Evolutionary conservation across 2,329 filamentous ascomycete genomes (phyloP), one percentile per base, ranked within the genome.

Genomic region (Alternaria sp.): DNA sequence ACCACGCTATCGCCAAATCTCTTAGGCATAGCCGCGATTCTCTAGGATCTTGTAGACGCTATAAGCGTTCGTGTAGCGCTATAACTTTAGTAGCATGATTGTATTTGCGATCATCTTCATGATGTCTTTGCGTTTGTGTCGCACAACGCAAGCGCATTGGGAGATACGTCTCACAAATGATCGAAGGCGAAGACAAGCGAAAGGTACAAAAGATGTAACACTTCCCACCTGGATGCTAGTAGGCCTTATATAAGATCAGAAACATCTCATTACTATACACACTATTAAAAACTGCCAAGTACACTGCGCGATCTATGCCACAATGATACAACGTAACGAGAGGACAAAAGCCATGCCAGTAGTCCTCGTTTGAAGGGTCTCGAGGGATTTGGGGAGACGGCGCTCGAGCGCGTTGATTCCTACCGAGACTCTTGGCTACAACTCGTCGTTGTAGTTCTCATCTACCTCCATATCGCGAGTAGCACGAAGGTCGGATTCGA

Each of bases 401-500:
- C n/a, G 18, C 12, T 24, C 7, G 4, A 18, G 7, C 20, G 20
- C 8, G 5, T 24, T 4, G 18, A n/a, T 36, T 20, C 22, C n/a
- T 36, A 5, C 2, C 8, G 12, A 9, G 5, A 12, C 1, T 36
- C n/a, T 16, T 16, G 24, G 7, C 20, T 26, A 38, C 11, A 42
- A 36, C 4, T 39, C 30, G 5, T 60, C 53, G 14, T 39, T 30
- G 22, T 57, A 60, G 2, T 60, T 11, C 12, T 60, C 57, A 3
- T 60, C 28, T 5, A 60, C 32, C 7, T 42, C 39, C 1, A 60
- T 36, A 5, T 32, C 7, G n/a, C 53, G 57, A 42, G 28, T 18
- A 9, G 34, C 41, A 41, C 26, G 14, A 0, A 18, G 7, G 20
- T 22, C 20, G 14, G 14, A 7, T n/a, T 36, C 46, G 14, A n/a